Evolutionary conservation across 2,329 filamentous ascomycete genomes (phyloP).

Genomic region (Sarocladium brachiariae): DNA sequence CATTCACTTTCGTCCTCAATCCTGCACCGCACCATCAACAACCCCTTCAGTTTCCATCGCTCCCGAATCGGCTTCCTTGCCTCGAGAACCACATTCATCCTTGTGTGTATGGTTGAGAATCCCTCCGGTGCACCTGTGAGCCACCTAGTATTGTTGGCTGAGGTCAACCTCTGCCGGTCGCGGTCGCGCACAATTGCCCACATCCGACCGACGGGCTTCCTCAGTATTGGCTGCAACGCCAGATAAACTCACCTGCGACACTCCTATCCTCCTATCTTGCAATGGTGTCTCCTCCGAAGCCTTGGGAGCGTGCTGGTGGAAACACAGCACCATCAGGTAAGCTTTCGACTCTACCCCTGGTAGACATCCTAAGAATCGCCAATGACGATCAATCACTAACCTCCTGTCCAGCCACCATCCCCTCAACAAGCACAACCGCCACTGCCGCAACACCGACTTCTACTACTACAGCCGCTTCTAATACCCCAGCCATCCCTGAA

Average conservation of each 20-base stretch:
- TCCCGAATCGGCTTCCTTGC: too few relatives aligned
- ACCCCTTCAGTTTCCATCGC: too few relatives aligned
- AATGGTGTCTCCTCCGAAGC: conserved; percentile 86
- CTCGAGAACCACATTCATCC: too few relatives aligned
- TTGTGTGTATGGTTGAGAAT: too few relatives aligned
- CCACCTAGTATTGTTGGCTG: not conserved
- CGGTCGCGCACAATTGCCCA: not conserved
- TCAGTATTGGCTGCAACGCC: not conserved
- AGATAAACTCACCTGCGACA: not conserved
- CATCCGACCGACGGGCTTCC: not conserved
- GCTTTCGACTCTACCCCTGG: conserved; percentile 20
- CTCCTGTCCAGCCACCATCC: conserved; percentile 15
- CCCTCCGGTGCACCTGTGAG: too few relatives aligned
- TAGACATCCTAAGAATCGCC: not conserved
- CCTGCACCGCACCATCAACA: too few relatives aligned
- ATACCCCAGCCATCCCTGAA: conserved; percentile 67
- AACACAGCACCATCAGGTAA: conserved; percentile 42
- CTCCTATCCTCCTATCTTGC: not conserved
- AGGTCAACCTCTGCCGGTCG: not conserved
- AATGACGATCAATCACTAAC: not conserved
- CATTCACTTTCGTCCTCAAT: too few relatives aligned
- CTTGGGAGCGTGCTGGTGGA: conserved; percentile 81
- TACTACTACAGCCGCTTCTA: conserved; percentile 30
- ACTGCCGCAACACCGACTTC: conserved; percentile 34
- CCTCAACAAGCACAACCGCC: conserved; percentile 30